Evolutionary conservation across 2,329 filamentous ascomycete genomes (phyloP).

Genomic region (Coleophoma crateriformis): DNA sequence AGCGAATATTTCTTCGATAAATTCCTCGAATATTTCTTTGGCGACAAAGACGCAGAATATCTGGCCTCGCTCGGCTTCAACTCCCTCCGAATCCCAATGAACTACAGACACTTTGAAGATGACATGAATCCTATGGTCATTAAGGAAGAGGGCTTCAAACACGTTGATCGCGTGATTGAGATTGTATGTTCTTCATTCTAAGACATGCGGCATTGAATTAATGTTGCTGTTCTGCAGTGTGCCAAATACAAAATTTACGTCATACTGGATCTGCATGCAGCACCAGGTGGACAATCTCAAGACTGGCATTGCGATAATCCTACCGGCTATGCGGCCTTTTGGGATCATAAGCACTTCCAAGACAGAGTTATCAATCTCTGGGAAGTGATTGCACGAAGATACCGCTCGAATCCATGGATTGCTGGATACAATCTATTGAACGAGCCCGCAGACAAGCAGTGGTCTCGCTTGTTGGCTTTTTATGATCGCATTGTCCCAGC

Average conservation of each 20-base stretch:
- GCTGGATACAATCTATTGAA: constrained; percentile 47
- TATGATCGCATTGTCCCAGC: constrained; percentile 39
- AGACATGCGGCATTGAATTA: too few relatives aligned
- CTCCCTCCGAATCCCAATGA: constrained; percentile 52
- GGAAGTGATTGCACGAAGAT: constrained; percentile 38
- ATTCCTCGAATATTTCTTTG: constrained; percentile 51
- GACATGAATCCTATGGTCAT: constrained; percentile 38
- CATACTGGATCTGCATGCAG: constrained; percentile 42
- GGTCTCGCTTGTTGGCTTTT: constrained; percentile 36
- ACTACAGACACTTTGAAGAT: constrained; percentile 44
- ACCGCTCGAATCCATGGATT: constrained; percentile 36
- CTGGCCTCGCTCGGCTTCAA: constrained; percentile 47
- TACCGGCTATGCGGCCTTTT: constrained; percentile 39
- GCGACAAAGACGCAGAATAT: constrained; percentile 48
- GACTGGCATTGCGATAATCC: constrained; percentile 45
- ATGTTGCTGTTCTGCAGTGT: neutral
- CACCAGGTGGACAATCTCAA: constrained; percentile 41
- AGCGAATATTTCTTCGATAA: constrained; percentile 52
- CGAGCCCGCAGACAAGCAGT: constrained; percentile 41
- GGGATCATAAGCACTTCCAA: constrained; percentile 44
- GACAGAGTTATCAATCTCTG: constrained; percentile 42
- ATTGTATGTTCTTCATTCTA: constrained; percentile 19
- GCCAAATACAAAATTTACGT: constrained; percentile 41
- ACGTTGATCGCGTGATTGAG: constrained; percentile 38
- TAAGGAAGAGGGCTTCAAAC: constrained; percentile 38